phyloP scores from a whole-genome alignment of 495 filamentous ascomycete species.

The Xylaria scruposa region DNA sequence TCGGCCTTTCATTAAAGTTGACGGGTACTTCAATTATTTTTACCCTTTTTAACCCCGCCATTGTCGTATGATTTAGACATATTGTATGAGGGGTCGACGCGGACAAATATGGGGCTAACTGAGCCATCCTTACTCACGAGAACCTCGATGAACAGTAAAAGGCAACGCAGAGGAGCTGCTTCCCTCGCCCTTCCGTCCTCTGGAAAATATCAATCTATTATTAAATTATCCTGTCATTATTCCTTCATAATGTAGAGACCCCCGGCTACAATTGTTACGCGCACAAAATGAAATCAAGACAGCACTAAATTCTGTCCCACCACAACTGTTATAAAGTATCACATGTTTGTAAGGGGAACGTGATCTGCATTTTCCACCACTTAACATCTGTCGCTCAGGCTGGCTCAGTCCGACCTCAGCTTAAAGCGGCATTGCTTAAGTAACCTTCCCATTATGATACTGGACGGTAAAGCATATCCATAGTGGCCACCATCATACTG shows the following conservation, averaged over 20 bases:
- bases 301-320: background rate
- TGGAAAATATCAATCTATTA: background rate
- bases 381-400: background rate
- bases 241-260: background rate
- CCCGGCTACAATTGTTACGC: background rate
- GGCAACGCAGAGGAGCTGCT: background rate
- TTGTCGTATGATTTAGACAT: constrained; percentile 8
- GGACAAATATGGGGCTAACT: constrained; percentile 13
- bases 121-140: background rate
- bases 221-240: background rate
- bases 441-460: constrained; percentile 3
- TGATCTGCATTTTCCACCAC: constrained; percentile 3
- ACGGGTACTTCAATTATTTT: background rate
- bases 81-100: constrained; percentile 23
- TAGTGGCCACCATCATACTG: background rate
- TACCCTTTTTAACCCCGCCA: constrained; percentile 17
- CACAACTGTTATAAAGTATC: background rate
- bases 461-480: constrained; percentile 1
- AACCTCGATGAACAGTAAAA: background rate
- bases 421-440: constrained; percentile 5
- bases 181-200: background rate
- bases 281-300: background rate
- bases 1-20: background rate
- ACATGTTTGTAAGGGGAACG: background rate
- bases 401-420: background rate